Conservation (phyloP, 345 rosid species). For the Diplotaxis tenuifolia region DNA sequence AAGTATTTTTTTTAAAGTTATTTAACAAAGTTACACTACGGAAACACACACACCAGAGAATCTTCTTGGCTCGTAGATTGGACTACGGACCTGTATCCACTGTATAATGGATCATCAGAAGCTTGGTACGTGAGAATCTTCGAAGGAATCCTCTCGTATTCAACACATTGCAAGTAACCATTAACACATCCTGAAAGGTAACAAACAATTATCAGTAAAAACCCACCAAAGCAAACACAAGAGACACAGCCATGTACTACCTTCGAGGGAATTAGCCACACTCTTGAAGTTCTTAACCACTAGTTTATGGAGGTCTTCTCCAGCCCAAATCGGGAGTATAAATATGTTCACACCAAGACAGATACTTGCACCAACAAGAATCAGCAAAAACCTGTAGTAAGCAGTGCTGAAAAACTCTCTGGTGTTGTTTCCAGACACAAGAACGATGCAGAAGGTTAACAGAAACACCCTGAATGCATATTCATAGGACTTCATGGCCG, state of each 20-base stretch:
- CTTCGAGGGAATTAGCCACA: slow-evolving; percentile 84
- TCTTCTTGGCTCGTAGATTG: slow-evolving; percentile 89
- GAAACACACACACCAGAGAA: slow-evolving; percentile 54
- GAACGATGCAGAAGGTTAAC: slow-evolving; percentile 79
- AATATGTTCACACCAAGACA: slow-evolving; percentile 61
- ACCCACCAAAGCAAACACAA: background rate
- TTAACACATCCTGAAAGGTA: slow-evolving; percentile 67
- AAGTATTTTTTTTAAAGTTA: background rate
- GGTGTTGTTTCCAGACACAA: slow-evolving; percentile 66
- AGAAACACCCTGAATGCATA: slow-evolving; percentile 85
- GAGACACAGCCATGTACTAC: slow-evolving; percentile 37
- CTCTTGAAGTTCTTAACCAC: slow-evolving; percentile 82
- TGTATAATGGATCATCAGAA: slow-evolving; percentile 75
- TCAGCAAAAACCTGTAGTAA: slow-evolving; percentile 58
- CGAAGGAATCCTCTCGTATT: slow-evolving; percentile 80
- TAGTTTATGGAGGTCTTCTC: slow-evolving; percentile 84
- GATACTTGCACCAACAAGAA: slow-evolving; percentile 64
- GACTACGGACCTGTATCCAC: slow-evolving; percentile 79
- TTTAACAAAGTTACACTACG: background rate
- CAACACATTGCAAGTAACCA: slow-evolving; percentile 73
- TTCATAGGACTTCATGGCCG: slow-evolving; percentile 74
- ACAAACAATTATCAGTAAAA: slow-evolving; percentile 8
- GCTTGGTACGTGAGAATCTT: slow-evolving; percentile 87
- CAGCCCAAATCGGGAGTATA: slow-evolving; percentile 86
- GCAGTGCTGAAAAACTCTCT: slow-evolving; percentile 58